phyloP scores from a whole-genome alignment of 352 stramenopile genomes.

The Globisporangium paroecandrum region DNA sequence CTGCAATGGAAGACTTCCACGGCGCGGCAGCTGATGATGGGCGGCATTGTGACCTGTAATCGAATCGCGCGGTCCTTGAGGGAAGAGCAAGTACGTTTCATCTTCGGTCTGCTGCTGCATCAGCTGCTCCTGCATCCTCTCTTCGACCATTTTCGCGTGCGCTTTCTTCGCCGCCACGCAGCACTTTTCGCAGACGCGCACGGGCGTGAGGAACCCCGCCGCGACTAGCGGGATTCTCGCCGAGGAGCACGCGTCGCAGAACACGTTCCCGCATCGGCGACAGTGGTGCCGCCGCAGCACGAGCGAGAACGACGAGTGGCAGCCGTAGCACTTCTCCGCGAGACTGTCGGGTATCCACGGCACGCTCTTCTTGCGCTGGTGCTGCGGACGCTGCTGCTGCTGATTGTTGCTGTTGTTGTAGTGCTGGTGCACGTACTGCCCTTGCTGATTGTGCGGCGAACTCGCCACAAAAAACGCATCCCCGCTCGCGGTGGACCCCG shows the following conservation, averaged over 20 bases:
- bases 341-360: conserved; percentile 83
- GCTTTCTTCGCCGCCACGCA: conserved; percentile 64
- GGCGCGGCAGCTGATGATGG: conserved; percentile 7
- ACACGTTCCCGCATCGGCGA: conserved; percentile 84
- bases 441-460: conserved; percentile 13
- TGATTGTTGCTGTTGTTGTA: conserved; percentile 24
- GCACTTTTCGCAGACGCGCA: conserved; percentile 82
- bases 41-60: neutral
- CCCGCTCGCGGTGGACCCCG: conserved; percentile 3
- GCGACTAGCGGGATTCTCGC: conserved; percentile 71
- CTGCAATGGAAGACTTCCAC: conserved; percentile 14
- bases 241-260: conserved; percentile 87
- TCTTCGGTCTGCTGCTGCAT: conserved; percentile 21
- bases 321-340: conserved; percentile 74
- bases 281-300: conserved; percentile 86
- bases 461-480: conserved; percentile 6
- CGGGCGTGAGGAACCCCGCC: conserved; percentile 61
- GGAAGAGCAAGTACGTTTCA: conserved; percentile 14
- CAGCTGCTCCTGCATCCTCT: conserved; percentile 34
- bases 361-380: conserved; percentile 43
- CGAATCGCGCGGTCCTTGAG: neutral
- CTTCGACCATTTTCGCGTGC: conserved; percentile 65
- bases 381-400: conserved; percentile 6
- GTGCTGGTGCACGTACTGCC: conserved; percentile 24
- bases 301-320: conserved; percentile 59